A percentile compares a stretch with the other conserved stretches of the same genome.
phyloP scores from a whole-genome alignment of 1,284 basidiomycete genomes.

The Apiotrichum porosum region DNA sequence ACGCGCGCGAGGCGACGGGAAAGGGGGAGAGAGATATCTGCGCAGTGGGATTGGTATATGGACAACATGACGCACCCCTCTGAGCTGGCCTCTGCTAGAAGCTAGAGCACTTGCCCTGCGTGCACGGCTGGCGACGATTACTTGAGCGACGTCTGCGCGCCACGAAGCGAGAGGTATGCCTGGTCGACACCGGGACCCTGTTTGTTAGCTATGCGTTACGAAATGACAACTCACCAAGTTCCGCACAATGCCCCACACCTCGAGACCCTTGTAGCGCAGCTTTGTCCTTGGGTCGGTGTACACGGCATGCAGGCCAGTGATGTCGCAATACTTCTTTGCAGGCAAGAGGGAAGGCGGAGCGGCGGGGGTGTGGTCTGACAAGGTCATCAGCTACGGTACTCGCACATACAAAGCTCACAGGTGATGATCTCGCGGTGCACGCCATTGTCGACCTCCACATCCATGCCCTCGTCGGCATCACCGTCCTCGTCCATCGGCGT shows the following conservation, averaged over 20 bases:
- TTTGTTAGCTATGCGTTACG: not conserved
- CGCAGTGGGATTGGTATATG: too few relatives aligned
- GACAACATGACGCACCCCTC: too few relatives aligned
- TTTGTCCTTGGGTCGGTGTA: constrained; percentile 50
- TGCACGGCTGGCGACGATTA: too few relatives aligned
- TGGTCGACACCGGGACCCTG: constrained; percentile 49
- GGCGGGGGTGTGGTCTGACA: constrained; percentile 43
- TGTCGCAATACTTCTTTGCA: constrained; percentile 53
- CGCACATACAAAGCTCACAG: constrained; percentile 31
- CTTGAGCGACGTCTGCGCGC: constrained; percentile 46
- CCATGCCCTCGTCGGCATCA: constrained; percentile 7
- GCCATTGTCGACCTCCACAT: constrained; percentile 6
- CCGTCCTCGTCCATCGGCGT: constrained; percentile 11
- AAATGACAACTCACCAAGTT: constrained; percentile 36
- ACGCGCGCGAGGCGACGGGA: too few relatives aligned
- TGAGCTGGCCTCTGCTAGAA: too few relatives aligned
- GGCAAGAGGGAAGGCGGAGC: constrained; percentile 48
- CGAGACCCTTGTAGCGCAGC: constrained; percentile 47
- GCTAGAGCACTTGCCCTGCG: too few relatives aligned
- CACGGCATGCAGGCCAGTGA: constrained; percentile 51
- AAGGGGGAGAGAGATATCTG: too few relatives aligned
- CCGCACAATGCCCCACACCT: constrained; percentile 47
- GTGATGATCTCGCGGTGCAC: constrained; percentile 38
- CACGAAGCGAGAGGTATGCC: constrained; percentile 43
- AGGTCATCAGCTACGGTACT: too few relatives aligned